Evolutionary conservation across 805 yeast species (phyloP), one percentile per base, ranked within the genome.

Genomic region (Candida dajiaensis): DNA sequence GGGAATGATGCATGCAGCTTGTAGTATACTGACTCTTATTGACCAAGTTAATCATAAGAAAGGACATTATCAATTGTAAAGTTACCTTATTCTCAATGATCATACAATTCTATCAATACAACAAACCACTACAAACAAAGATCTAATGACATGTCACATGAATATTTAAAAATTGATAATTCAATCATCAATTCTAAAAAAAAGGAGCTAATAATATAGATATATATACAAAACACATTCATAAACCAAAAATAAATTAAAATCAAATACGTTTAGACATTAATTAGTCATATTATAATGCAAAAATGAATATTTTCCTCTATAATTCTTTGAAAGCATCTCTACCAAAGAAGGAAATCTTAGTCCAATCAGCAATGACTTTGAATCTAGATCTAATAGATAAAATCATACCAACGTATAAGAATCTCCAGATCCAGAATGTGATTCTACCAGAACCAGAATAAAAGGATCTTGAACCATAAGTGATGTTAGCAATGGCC

Each of bases 401-500:
- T 68, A 90, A 78, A 66, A 89, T 78, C 97, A 90, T 89, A 62
- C 86, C 78, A 53, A 90, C 77, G 71, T 90, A 90, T 31, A 95
- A 89, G 12, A 89, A 75, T 72, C 95, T 83, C 97, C 97, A 90
- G 76, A 89, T 83, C 66, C 87, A 76, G 74, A 85, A 89, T 31
- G 97, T 89, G 62, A 89, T 68, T 42, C 82, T 72, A 65, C 97
- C 97, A 63, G 96, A 95, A 48, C 90, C 77, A 10, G 95, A 80
- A 63, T 87, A 80, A 65, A 85, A 80, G 41, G 86, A 81, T 79
- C 89, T 85, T 63, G 81, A 81, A 57, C 86, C 86, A 56, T 73
- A 71, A n/a, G 85, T 79, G 61, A 90, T 77, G 67, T 90, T 96
- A 33, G 97, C 97, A 61, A 89, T 92, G 45, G 97, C 97, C 68